Conservation (phyloP, 78 protist species). For the Dictyostelium citrinum region DNA sequence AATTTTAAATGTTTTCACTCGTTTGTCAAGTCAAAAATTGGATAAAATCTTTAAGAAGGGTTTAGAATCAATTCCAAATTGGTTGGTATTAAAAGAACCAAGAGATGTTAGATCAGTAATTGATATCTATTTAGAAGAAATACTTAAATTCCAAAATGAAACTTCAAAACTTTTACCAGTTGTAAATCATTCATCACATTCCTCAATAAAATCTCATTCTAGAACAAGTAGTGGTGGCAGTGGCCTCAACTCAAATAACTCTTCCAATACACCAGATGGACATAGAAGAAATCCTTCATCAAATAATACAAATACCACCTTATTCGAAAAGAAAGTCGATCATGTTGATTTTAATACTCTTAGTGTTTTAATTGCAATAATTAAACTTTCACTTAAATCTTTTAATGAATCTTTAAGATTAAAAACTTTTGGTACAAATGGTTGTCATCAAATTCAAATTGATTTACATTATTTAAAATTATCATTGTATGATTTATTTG, state of each 20-base stretch:
- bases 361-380: constrained; percentile 12
- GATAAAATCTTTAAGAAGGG: constrained; percentile 46
- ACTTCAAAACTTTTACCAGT: constrained; percentile 3
- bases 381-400: constrained; percentile 35
- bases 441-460: constrained; percentile 57
- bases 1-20: constrained; percentile 1
- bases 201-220: background rate
- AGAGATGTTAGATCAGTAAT: constrained; percentile 59
- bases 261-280: background rate
- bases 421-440: constrained; percentile 74
- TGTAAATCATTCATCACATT: background rate
- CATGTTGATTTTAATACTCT: constrained; percentile 31
- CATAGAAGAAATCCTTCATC: constrained; percentile 5
- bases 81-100: constrained; percentile 67
- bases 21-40: constrained; percentile 25
- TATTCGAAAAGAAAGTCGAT: constrained; percentile 48
- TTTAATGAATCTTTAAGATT: constrained; percentile 38
- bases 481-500: constrained; percentile 22
- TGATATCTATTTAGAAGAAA: constrained; percentile 24
- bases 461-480: constrained; percentile 44
- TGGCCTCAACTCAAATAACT: background rate
- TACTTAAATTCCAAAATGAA: constrained; percentile 1
- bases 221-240: background rate
- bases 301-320: background rate
- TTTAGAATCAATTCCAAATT: constrained; percentile 43